phyloP scores from a whole-genome alignment of 1,139 yeast genomes.

The Casaregolazyma lundiana region DNA sequence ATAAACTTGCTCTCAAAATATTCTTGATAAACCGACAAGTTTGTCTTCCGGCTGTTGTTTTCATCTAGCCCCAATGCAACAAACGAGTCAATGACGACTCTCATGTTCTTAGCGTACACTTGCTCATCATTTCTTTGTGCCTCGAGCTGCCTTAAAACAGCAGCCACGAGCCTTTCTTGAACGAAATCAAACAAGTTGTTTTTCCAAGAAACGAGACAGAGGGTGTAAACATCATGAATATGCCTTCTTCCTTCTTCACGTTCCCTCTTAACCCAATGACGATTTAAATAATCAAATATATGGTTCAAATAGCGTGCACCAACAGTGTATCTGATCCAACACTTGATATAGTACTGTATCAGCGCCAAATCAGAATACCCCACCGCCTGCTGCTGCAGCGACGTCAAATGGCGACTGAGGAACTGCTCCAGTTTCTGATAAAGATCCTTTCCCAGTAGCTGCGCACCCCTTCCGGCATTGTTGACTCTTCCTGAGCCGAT shows the following conservation, averaged over 20 bases:
- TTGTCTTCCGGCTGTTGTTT: slow-evolving; percentile 73
- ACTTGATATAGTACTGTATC: slow-evolving; percentile 76
- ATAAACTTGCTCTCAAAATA: slow-evolving; percentile 75
- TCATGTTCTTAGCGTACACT: slow-evolving; percentile 62
- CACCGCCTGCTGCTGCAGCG: slow-evolving; percentile 32
- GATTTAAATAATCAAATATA: slow-evolving; percentile 90
- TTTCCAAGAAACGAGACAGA: slow-evolving; percentile 86
- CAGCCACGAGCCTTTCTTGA: slow-evolving; percentile 55
- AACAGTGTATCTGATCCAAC: slow-evolving; percentile 84
- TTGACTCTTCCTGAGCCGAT: slow-evolving; percentile 6
- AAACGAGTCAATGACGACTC: slow-evolving; percentile 77
- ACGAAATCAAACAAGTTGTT: slow-evolving; percentile 70
- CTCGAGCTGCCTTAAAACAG: slow-evolving; percentile 71
- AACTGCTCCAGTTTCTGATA: slow-evolving; percentile 68
- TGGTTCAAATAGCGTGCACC: slow-evolving; percentile 93
- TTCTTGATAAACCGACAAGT: slow-evolving; percentile 73
- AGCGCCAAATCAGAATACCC: slow-evolving; percentile 52
- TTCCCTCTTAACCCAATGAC: slow-evolving; percentile 97
- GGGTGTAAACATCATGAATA: slow-evolving; percentile 84
- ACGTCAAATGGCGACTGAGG: slow-evolving; percentile 55
- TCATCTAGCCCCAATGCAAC: slow-evolving; percentile 47
- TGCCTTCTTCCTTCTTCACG: slow-evolving; percentile 92
- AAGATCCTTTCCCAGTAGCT: slow-evolving; percentile 81
- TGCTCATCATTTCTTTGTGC: slow-evolving; percentile 76
- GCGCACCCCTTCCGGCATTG: slow-evolving; percentile 32